Evolutionary conservation across 1,284 basidiomycete genomes (phyloP), one percentile per base, ranked within the genome.

Genomic region (Cronartium quercuum): DNA sequence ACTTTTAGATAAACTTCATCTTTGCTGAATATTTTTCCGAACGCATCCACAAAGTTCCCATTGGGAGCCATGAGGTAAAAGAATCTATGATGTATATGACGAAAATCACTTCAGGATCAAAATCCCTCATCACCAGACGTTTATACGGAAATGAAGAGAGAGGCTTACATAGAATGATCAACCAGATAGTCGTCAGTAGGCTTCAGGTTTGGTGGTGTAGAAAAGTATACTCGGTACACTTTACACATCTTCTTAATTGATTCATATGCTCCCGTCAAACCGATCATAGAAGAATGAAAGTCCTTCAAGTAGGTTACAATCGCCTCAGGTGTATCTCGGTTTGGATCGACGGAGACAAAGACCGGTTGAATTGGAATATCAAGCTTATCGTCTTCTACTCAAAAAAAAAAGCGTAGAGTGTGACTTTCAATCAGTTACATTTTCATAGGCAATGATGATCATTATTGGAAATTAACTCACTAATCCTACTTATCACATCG

Each of bases 1-100:
- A 86, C 83, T 81, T 87, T 87, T 35, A 77, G 78, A 9, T 82
- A 80, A 15, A 95, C 90, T 44, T 93, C 90, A 44, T 89, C 86
- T 4, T 87, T 85, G 0, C 86, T 87, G 68, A 87, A 89, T 68
- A 86, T 87, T 84, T 96, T 92, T 12, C 95, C 96, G 81, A 98
- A 98, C 2, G 96, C 95, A 79, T 98, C 94, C 1, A 98, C 92
- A 79, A 98, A 99, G 80, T 90, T 86, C 21, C 95, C 95, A 7
- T 89, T 83, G 0, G 96, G 95, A 81, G 98, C 94, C 94, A 99
- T 97, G 42, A 99, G 86, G 83, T 99, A 99, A 81, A 98, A 92
- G 82, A 94, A 98, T 81, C 97, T 97, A 67, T 90, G 83, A 77
- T 77, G 35, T 57, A 57, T 35, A n/a, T n/a, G n/a, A n/a, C n/a